phyloP scores from a whole-genome alignment of 768 basidiomycete species.

The Heimioporus sp. region DNA sequence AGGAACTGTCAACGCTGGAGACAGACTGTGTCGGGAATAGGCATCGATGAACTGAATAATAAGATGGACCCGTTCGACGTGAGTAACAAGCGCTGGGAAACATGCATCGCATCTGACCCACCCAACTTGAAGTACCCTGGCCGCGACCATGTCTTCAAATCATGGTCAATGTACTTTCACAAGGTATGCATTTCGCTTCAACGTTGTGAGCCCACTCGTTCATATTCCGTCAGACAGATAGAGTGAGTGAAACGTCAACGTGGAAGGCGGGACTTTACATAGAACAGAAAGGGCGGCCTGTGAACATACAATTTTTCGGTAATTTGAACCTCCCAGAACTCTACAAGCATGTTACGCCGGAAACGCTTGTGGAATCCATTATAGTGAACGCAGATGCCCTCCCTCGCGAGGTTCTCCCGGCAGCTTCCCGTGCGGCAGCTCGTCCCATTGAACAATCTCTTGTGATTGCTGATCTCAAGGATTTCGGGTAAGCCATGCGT shows the following conservation, averaged over 20 bases:
- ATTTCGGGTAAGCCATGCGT: conserved; percentile 52
- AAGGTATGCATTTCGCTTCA: conserved; percentile 44
- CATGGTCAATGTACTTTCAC: conserved; percentile 80
- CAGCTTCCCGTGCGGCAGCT: conserved; percentile 55
- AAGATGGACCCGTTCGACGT: conserved; percentile 71
- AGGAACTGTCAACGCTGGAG: conserved; percentile 69
- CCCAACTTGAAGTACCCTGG: conserved; percentile 56
- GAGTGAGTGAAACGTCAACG: conserved; percentile 39
- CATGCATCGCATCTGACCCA: background rate
- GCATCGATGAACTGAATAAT: conserved; percentile 63
- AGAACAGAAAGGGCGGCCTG: conserved; percentile 61
- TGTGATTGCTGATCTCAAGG: conserved; percentile 69
- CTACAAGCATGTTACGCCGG: conserved; percentile 55
- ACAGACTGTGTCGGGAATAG: conserved; percentile 56
- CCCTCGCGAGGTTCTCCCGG: conserved; percentile 64
- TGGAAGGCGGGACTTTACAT: background rate
- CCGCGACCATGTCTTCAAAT: conserved; percentile 65
- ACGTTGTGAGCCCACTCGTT: background rate
- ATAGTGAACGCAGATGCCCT: conserved; percentile 67
- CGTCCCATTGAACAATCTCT: conserved; percentile 49
- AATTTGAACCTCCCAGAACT: conserved; percentile 56
- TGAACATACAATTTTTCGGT: conserved; percentile 67
- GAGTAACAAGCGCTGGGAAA: conserved; percentile 25
- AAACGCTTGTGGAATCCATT: conserved; percentile 61
- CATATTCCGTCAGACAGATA: conserved; percentile 52